Base-by-base conservation (phyloP, 75 land plant genomes). In the Selaginella moellendorffii region DNA sequence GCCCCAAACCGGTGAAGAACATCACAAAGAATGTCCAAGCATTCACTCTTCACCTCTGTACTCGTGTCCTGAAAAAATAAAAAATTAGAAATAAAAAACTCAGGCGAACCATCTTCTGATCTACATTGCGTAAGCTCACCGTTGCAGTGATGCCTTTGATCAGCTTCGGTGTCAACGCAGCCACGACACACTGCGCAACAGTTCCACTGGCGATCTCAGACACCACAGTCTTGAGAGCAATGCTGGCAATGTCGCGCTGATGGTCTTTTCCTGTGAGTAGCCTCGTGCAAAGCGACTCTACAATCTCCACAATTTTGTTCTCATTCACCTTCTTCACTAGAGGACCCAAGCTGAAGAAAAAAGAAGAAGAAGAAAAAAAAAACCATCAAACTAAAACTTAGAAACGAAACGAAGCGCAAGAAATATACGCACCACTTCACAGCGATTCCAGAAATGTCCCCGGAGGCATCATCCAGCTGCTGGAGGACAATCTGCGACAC, bases 401-500 rank as follows among this genome's bases (percentile, higher is more conserved):
- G n/a, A n/a, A n/a, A n/a, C n/a, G n/a, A n/a, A n/a, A n/a, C n/a
- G n/a, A n/a, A n/a, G n/a, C 46, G 46, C 46, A 36, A 36, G 19
- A 21, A 31, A 25, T 67, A 61, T 5, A 23, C 78, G 29, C 29
- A 93, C 98, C 98, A 93, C 73, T 93, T 93, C 25, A 93, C 90
- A 62, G 98, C 98, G 62, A 93, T 68, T 29, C 87, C 98, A 61
- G 98, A 93, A 30, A 93, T 86, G 71, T 93, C 98, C 1, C 96
- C 96, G 69, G 96, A 79, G 19, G 72, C 87, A 82, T 93, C 98
- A 71, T 93, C 98, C 25, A 93, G 90, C 65, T 93, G 98, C 51
- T 89, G 96, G 8, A 93, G 68, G 20, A 93, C 84, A 59, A 71
- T 79, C 31, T 79, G 73, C 24, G 85, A 78, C 14, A 93, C 63